Evolutionary conservation across 371 early-diverging fungal species (phyloP).

Genomic region (Rhizopus microsporus): DNA sequence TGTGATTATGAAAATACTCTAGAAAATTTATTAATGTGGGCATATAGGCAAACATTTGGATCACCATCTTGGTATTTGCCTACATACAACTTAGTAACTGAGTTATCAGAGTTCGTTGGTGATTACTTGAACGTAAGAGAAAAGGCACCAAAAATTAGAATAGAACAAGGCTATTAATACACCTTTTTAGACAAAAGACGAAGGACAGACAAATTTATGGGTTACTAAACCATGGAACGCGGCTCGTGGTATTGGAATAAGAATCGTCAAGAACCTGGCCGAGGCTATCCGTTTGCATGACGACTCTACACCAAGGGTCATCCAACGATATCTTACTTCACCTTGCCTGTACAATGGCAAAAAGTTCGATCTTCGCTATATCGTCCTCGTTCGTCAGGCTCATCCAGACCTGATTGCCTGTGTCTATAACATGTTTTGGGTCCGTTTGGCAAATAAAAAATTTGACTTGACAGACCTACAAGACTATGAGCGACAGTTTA

Average conservation of each 20-base stretch:
- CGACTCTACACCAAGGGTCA: conserved; percentile 51
- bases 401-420: conserved; percentile 43
- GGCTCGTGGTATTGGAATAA: conserved; percentile 50
- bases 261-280: conserved; percentile 47
- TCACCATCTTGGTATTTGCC: conserved; percentile 49
- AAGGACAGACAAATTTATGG: conserved; percentile 51
- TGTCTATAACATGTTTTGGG: conserved; percentile 65
- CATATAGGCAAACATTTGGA: conserved; percentile 46
- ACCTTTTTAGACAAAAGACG: conserved; percentile 25
- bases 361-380: conserved; percentile 62
- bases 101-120: conserved; percentile 54
- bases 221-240: conserved; percentile 60
- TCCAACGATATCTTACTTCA: conserved; percentile 51
- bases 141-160: background rate
- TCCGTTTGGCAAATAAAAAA: conserved; percentile 61
- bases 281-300: conserved; percentile 56
- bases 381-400: conserved; percentile 51
- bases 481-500: conserved; percentile 62
- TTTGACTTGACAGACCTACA: conserved; percentile 45
- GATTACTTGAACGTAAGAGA: conserved; percentile 39
- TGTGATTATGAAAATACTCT: conserved; percentile 3
- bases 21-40: conserved; percentile 16
- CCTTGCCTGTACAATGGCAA: conserved; percentile 64
- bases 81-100: conserved; percentile 53
- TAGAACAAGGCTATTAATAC: conserved; percentile 1